Evolutionary conservation across 352 stramenopile species (phyloP), one percentile per base, ranked within the genome.

Genomic region (Globisporangium middletonii): DNA sequence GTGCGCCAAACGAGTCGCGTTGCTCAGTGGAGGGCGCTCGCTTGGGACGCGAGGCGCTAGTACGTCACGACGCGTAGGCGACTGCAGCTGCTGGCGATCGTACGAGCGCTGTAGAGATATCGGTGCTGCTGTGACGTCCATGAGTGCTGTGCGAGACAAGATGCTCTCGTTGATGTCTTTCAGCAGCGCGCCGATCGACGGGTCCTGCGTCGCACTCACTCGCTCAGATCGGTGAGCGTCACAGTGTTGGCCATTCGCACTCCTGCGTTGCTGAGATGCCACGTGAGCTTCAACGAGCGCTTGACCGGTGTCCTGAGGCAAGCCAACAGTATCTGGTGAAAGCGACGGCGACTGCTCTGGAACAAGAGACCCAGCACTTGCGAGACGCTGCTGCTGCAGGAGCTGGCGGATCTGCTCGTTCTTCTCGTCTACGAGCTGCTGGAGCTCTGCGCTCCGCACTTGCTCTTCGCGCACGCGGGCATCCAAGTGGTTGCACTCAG

Each of bases 341-440:
- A 38, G 33, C 7, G 33, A 38, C 7, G 33, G 7, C 7, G 33
- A 38, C 33, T 38, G 33, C 33, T 12, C 33, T 38, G 9, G 33
- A 38, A 38, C 33, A 2, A 9, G 41, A 5, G 18, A 46, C 3
- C 15, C 11, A 46, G 18, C 41, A 46, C 41, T 46, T 6, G 13
- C 5, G 0, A 12, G 19, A 48, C 30, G 59, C 15, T 74, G 56
- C 28, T 63, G 60, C 28, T 71, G 55, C 11, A 63, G 73, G 44
- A 88, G 64, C 30, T 65, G 62, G 15, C 77, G 64, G 33, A 92
- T 86, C 50, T 74, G 57, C 19, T 77, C 68, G 50, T 92, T 92
- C 57, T 94, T 94, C 54, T 92, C 84, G 19, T 70, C 61, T 6
- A 90, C 37, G 1, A 94, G 55, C 19, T 67, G 64, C 53, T 76